Evolutionary conservation across 495 filamentous ascomycete species (phyloP), one percentile per base, ranked within the genome.

Genomic region (Pyrenopolyporus hunteri): DNA sequence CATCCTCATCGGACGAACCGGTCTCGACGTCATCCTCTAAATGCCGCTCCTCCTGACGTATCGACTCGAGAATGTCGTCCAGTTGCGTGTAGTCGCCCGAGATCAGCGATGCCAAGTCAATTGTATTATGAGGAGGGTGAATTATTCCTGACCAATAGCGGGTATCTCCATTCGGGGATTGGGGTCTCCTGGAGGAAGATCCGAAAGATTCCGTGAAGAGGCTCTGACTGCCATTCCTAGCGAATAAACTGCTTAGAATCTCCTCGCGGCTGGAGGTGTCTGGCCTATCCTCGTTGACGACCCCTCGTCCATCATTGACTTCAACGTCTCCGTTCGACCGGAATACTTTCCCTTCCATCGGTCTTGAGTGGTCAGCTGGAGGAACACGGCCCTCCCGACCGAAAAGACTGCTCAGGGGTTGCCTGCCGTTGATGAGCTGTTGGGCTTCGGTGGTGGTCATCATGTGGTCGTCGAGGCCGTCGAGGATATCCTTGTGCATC

Each of bases 401-500:
- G 74, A 86, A 79, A 78, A 92, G 44, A 79, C 89, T 73, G 82
- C 89, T 93, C 48, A 95, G 82, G 2, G 91, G 91, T 61, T 91
- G 89, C 46, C 89, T 83, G 26, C 90, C 84, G 20, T 85, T 78
- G 4, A 95, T 79, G 22, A 95, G 82, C 61, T 89, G 86, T 31
- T 89, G 84, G 11, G 87, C 86, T 46, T 89, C 87, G 42, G 74
- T 81, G 14, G 85, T 86, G 49, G 87, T 87, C 67, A 91, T 82
- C 40, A 86, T 85, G 56, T 92, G 88, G 50, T 95, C 90, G 60
- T 95, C 90, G 69, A 92, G 81, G 2, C 84, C 85, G 17, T 90
- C 87, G 36, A 97, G 80, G 64, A 96, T 88, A 59, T 97, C 92
- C 40, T 83, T 82, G 29, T 92, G 91, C 63, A 95, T 84, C 67